Base-by-base conservation (phyloP, 2,329 filamentous ascomycete species). In the Zymoseptoria passerinii region DNA sequence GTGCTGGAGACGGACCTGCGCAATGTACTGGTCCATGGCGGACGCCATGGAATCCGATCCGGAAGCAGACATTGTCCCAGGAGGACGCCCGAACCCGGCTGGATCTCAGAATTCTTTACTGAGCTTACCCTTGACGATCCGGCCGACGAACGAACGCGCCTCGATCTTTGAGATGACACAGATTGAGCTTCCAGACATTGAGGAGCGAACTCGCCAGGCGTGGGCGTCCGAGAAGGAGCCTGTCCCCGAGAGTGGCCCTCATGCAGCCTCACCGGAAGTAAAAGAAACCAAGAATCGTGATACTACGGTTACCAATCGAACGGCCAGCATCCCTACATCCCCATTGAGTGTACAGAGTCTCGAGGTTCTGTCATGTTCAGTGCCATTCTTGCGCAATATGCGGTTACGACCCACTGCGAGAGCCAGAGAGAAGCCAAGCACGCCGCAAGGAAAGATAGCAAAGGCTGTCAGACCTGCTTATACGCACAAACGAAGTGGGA, bases 1-100 rank as follows among this genome's bases (percentile, higher is more conserved):
- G 71, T 97, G 94, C 71, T 99, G 94, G 94, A 86, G 92, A 71
- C 83, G 92, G 54, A 89, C 94, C 19, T 97, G 92, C 71, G 86
- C 88, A 0, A 77, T 92, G 57, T 96, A 92, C 71, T 99, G 94
- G 92, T 89, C 95, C 62, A 82, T 82, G 0, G 78, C 84, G 0
- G 83, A 89, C 52, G 86, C 86, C 40, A 80, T 62, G 23, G 65
- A 67, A 20, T 57, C 61, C 10, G 81, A 80, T 13, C 78, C 84
- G 3, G 84, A 89, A 27, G 79, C 83, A 18, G 83, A 88, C 13
- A 88, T 96, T 53, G 72, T 81, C 0, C 90, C 91, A 3, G 91
- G 92, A 48, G 90, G 88, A n/a, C 80, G 63, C 5, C 52, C 50
- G 35, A 51, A 55, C 28, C 54, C 57, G 35, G 62, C 56, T 9